A percentile compares a stretch with the other conserved stretches of the same genome.
These are phyloP conservation scores for Linnemannia exigua DNA, from an alignment of 192 early-diverging fungal genomes.

Conservation along the genomic window DNA sequence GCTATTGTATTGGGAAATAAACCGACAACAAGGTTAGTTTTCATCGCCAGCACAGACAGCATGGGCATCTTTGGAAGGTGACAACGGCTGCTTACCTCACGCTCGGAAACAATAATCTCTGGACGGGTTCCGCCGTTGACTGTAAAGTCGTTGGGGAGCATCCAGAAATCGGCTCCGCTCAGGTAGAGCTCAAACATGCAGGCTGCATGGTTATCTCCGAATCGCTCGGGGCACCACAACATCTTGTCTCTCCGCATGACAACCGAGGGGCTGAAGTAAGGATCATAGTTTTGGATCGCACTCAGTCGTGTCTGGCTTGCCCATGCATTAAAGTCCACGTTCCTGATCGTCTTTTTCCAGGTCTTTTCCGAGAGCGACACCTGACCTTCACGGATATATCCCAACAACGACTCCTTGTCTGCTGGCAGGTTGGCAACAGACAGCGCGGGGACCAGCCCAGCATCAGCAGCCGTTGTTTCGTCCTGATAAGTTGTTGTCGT, in stretches of 20 bases:
- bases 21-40: conserved; percentile 4
- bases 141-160: conserved; percentile 63
- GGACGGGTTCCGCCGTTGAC: conserved; percentile 29
- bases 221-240: conserved; percentile 67
- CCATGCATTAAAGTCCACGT: conserved; percentile 59
- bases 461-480: background rate
- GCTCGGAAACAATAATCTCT: conserved; percentile 43
- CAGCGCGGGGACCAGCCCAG: conserved; percentile 20
- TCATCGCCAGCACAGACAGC: background rate
- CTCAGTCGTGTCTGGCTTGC: conserved; percentile 46
- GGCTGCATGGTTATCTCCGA: conserved; percentile 64
- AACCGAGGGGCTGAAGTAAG: conserved; percentile 66
- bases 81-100: conserved; percentile 49
- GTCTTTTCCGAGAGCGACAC: conserved; percentile 59
- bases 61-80: background rate
- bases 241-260: conserved; percentile 58
- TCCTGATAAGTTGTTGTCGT: background rate
- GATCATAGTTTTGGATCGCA: conserved; percentile 62
- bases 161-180: conserved; percentile 64
- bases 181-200: conserved; percentile 63
- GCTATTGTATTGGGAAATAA: conserved; percentile 51
- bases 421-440: conserved; percentile 28
- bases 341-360: conserved; percentile 61
- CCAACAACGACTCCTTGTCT: conserved; percentile 42
- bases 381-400: conserved; percentile 22